phyloP scores from a whole-genome alignment of 108 stramenopile genomes.

The Cyclotella sp. region DNA sequence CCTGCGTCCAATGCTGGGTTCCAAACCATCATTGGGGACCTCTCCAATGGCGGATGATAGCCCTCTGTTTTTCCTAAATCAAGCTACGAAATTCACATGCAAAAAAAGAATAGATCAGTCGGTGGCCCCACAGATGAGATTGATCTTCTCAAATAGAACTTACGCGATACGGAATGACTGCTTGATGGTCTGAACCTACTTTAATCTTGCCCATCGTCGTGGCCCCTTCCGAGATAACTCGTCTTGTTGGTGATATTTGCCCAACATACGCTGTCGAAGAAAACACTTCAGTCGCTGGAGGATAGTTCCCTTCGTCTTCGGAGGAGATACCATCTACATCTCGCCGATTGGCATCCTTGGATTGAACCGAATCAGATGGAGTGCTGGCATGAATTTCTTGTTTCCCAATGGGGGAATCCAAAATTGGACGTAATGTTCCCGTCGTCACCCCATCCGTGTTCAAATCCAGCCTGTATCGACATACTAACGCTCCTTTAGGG shows the following conservation, averaged over 20 bases:
- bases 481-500: constrained; percentile 53
- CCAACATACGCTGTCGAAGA: constrained; percentile 13
- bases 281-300: constrained; percentile 18
- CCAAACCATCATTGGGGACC: constrained; percentile 72
- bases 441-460: constrained; percentile 7
- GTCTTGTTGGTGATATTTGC: constrained; percentile 30
- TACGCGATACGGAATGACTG: constrained; percentile 46
- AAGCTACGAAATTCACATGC: constrained; percentile 6
- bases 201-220: constrained; percentile 64
- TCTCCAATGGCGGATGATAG: constrained; percentile 27
- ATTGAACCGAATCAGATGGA: neutral
- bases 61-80: constrained; percentile 27
- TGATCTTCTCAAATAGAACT: neutral
- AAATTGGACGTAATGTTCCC: constrained; percentile 1
- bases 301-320: constrained; percentile 32
- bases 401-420: neutral
- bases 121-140: neutral
- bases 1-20: constrained; percentile 53
- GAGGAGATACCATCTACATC: constrained; percentile 7
- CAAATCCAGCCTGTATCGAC: constrained; percentile 46
- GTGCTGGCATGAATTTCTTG: neutral
- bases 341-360: neutral
- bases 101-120: neutral
- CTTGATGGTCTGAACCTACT: constrained; percentile 78
- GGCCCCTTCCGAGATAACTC: constrained; percentile 59